Conservation (phyloP, 345 rosid genomes). For the Eucalyptus rudis region DNA sequence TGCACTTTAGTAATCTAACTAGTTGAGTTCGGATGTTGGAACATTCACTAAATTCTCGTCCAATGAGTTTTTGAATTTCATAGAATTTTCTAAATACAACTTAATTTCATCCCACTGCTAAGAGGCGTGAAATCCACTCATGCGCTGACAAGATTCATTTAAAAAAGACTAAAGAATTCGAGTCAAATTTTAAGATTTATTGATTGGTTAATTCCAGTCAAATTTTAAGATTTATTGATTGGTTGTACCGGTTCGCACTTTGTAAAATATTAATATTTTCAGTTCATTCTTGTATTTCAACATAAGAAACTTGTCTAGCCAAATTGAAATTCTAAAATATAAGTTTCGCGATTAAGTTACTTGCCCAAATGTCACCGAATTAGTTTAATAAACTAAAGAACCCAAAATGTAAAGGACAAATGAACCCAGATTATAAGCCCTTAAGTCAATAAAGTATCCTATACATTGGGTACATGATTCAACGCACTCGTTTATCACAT, state of each 20-base stretch:
- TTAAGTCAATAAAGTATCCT: background rate
- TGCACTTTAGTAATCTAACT: background rate
- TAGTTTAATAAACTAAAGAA: background rate
- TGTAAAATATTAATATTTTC: background rate
- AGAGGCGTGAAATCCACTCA: background rate
- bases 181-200: background rate
- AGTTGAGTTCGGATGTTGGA: background rate
- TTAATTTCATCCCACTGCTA: background rate
- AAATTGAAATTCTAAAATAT: background rate
- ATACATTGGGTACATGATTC: background rate
- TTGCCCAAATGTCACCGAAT: background rate
- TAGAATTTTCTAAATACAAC: background rate
- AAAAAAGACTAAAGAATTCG: background rate
- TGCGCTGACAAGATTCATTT: background rate
- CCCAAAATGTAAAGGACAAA: background rate
- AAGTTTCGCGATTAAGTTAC: background rate
- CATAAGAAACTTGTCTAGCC: background rate
- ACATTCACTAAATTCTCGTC: background rate
- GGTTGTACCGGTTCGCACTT: background rate
- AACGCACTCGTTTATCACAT: background rate
- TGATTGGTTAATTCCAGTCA: background rate
- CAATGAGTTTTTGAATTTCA: fast-evolving
- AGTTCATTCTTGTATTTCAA: background rate
- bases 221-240: background rate
- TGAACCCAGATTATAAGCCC: background rate